These are phyloP conservation scores for Fomitiporia mediterranea DNA, from an alignment of 1,284 basidiomycete species.

Conservation along the genomic window DNA sequence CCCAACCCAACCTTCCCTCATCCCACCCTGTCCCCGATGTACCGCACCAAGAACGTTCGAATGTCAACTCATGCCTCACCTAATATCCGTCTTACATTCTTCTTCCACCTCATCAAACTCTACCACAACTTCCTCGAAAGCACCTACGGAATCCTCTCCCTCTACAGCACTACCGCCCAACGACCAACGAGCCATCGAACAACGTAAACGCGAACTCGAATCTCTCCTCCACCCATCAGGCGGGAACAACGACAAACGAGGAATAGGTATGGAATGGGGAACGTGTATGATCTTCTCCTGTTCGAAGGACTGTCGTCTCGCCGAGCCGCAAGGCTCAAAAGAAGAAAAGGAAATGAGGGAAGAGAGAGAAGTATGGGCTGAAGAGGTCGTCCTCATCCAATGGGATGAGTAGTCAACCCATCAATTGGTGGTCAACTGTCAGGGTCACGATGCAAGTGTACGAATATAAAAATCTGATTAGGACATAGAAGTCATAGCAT, in stretches of 20 bases:
- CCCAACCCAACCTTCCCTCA: slow-evolving; percentile 20
- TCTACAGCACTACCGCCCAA: too few relatives aligned
- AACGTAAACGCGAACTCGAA: slow-evolving; percentile 44
- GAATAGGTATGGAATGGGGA: slow-evolving; percentile 74
- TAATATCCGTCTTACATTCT: slow-evolving; percentile 14
- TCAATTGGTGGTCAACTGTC: too few relatives aligned
- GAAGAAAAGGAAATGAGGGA: slow-evolving; percentile 25
- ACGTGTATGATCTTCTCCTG: slow-evolving; percentile 80
- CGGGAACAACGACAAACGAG: slow-evolving; percentile 28
- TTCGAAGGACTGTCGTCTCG: slow-evolving; percentile 60
- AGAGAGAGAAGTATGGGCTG: slow-evolving; percentile 56
- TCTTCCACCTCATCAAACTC: slow-evolving; percentile 53
- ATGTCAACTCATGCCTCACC: slow-evolving; percentile 67
- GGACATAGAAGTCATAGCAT: too few relatives aligned
- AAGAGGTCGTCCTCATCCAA: slow-evolving; percentile 70
- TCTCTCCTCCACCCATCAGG: slow-evolving; percentile 38
- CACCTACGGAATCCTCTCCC: too few relatives aligned
- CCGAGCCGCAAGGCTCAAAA: slow-evolving; percentile 25
- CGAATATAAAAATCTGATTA: too few relatives aligned
- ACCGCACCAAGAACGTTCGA: slow-evolving; percentile 64
- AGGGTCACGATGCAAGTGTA: too few relatives aligned
- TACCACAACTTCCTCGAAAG: neutral
- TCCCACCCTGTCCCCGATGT: slow-evolving; percentile 61
- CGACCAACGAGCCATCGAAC: too few relatives aligned
- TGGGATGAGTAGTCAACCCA: slow-evolving; percentile 56